Evolutionary conservation across 306 rosid species (phyloP), one percentile per base, ranked within the genome.

Genomic region (Spatholobus suberectus): DNA sequence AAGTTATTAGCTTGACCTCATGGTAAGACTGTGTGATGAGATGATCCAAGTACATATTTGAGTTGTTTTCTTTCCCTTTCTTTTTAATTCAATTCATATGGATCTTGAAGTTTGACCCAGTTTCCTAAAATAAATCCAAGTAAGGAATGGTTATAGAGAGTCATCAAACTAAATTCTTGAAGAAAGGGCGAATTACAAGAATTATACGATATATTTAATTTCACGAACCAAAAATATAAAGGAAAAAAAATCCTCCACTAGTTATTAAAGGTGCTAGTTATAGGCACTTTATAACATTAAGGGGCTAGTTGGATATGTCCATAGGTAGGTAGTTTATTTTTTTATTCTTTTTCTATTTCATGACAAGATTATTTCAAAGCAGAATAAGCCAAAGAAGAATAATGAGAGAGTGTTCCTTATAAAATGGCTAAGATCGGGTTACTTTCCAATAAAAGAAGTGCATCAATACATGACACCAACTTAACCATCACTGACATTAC

Each of bases 301-400:
- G 34, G 35, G 63, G 8, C 74, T 65, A 23, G 34, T 47, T 34
- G 37, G 44, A 49, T 52, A 11, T 72, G 70, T 70, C 21, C 5
- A 52, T 18, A 52, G 12, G 1, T 55, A 9, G 18, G 14, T 46
- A 55, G 21, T 14, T 23, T 65, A 34, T 0, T 26, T 10, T 6
- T n/a, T 11, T 5, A 59, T 24, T 18, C 26, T 34, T 79, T 18
- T 32, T 3, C 34, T 57, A 32, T 61, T 34, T 27, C 40, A 40
- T 15, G 44, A 43, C 49, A 81, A 29, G 65, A 71, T 70, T 41
- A 55, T 58, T 77, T 44, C 62, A 55, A 40, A 77, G 68, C 84
- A 87, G 62, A 77, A 77, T 32, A 76, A 62, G 75, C 73, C 47
- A 76, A 74, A 82, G 68, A 43, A 76, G 83, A 74, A 73, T 81